These are phyloP conservation scores for Kregervanrija pseudodelftensis DNA, from an alignment of 805 yeast species.

Conservation along the genomic window DNA sequence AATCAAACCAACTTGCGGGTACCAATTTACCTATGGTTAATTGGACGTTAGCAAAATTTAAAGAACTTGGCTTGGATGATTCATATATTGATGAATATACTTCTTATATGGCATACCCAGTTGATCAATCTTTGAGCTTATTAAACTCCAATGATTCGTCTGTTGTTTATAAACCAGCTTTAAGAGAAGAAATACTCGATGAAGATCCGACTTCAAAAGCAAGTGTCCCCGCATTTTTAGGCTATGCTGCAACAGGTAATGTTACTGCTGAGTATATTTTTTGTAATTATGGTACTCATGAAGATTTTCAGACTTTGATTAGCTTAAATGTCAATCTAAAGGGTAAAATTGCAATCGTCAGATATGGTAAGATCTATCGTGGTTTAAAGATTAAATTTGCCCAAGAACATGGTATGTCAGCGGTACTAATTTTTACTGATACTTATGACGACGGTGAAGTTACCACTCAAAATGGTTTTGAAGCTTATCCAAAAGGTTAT, in stretches of 20 bases:
- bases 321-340: slow-evolving; percentile 40
- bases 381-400: slow-evolving; percentile 76
- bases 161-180: slow-evolving; percentile 43
- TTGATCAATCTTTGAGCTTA: slow-evolving; percentile 43
- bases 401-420: slow-evolving; percentile 61
- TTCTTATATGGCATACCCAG: slow-evolving; percentile 58
- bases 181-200: slow-evolving; percentile 40
- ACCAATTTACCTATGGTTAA: slow-evolving; percentile 40
- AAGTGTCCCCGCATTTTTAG: slow-evolving; percentile 65
- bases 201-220: slow-evolving; percentile 46
- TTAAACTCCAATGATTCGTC: slow-evolving; percentile 17
- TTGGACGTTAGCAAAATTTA: slow-evolving; percentile 53
- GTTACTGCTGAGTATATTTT: slow-evolving; percentile 60
- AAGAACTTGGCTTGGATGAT: slow-evolving; percentile 48
- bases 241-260: slow-evolving; percentile 70
- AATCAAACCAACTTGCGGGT: slow-evolving; percentile 54
- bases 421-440: slow-evolving; percentile 61
- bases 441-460: slow-evolving; percentile 57
- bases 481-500: slow-evolving; percentile 67
- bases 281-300: slow-evolving; percentile 60
- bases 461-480: slow-evolving; percentile 48
- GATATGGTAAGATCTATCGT: slow-evolving; percentile 62
- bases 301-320: slow-evolving; percentile 47
- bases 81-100: slow-evolving; percentile 50
- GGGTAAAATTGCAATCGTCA: slow-evolving; percentile 57